Evolutionary conservation across 2,329 filamentous ascomycete species (phyloP), one percentile per base, ranked within the genome.

Genomic region (Thermoascus crustaceus): DNA sequence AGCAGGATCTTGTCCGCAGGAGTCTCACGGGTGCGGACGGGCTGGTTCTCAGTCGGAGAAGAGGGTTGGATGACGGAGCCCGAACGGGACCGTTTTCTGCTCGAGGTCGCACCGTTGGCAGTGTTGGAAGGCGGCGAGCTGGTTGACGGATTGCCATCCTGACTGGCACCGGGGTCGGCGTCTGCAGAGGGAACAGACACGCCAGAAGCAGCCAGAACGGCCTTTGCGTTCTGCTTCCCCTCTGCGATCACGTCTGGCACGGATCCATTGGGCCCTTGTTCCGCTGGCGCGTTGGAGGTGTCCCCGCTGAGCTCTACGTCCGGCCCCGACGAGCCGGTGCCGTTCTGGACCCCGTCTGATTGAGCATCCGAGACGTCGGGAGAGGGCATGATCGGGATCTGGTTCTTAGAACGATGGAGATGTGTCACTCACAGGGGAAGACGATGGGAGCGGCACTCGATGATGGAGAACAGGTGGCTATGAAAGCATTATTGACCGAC

Each of bases 211-310:
- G 68, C 71, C 51, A 78, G 64, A 34, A 75, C 64, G 24, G 73
- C 72, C 55, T 73, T 76, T 31, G 74, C 73, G 53, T 71, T 74
- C 50, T 76, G 70, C 49, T 79, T 79, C 35, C 71, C 71, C 54
- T 76, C 72, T 35, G 67, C 64, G 37, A 78, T 75, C 35, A 63
- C 55, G 56, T 71, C 66, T 7, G 50, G 37, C 22, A 41, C 33
- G 8, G 48, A 40, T 17, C 54, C 55, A 43, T 59, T 55, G 14
- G 44, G 38, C 20, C 48, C 45, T 26, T 48, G 49, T 26, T 48
- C 50, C 18, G 47, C 32, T 17, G 44, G 42, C 14, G 44, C 33
- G n/a, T 48, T 51, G 19, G 48, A 30, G 24, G 43, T 38, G 30
- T 56, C 49, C 14, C 35, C 45, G 39, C 46, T 41, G 21, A 42